These are phyloP conservation scores for Globisporangium nagaii DNA, from an alignment of 352 stramenopile species.

Conservation along the genomic window DNA sequence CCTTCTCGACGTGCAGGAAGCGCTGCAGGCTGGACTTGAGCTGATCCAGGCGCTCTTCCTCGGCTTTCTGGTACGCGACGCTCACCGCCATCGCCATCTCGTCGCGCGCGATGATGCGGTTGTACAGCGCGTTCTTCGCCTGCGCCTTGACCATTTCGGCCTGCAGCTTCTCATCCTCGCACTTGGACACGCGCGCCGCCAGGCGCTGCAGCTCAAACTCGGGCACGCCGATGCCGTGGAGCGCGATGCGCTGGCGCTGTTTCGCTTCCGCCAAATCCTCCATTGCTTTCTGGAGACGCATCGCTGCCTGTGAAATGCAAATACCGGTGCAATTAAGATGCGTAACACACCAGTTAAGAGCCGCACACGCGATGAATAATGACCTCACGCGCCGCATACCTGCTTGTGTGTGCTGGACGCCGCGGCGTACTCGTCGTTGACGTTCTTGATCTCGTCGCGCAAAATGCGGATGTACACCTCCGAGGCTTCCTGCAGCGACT, in stretches of 20 bases:
- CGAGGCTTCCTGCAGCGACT: conserved; percentile 69
- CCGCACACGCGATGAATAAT: too few relatives aligned
- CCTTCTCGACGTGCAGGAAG: conserved; percentile 74
- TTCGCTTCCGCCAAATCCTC: conserved; percentile 48
- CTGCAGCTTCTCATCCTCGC: conserved; percentile 56
- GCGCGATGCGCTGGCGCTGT: conserved; percentile 53
- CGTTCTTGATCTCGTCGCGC: conserved; percentile 67
- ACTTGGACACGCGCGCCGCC: conserved; percentile 44
- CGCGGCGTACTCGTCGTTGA: conserved; percentile 62
- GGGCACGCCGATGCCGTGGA: conserved; percentile 77
- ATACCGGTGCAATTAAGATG: too few relatives aligned
- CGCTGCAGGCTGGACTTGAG: conserved; percentile 61
- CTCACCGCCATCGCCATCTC: conserved; percentile 89
- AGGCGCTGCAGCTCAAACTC: conserved; percentile 80
- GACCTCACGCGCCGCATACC: too few relatives aligned
- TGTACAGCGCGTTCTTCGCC: conserved; percentile 75
- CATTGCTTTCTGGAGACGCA: conserved; percentile 24
- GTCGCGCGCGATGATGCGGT: conserved; percentile 74
- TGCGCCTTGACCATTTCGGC: conserved; percentile 50
- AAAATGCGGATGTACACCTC: conserved; percentile 78
- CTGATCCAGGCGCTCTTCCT: conserved; percentile 79
- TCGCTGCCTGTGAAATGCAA: conserved; percentile 17
- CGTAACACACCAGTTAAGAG: too few relatives aligned
- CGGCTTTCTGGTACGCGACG: conserved; percentile 79
- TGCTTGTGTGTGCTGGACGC: conserved; percentile 35